These are phyloP conservation scores for Plectranthus barbatus DNA, from an alignment of 257 asterid species.

Conservation along the genomic window DNA sequence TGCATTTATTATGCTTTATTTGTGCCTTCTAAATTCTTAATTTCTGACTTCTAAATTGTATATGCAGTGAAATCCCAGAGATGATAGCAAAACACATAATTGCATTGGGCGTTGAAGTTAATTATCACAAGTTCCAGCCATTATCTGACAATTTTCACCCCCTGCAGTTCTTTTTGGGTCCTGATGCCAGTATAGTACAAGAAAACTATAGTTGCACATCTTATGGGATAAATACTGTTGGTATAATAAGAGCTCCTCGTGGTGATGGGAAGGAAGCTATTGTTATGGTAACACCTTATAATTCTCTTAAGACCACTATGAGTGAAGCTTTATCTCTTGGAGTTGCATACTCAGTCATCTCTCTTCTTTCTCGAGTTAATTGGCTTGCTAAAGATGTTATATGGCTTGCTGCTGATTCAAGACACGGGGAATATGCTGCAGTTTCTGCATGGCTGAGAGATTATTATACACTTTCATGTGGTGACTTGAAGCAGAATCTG, in stretches of 20 bases:
- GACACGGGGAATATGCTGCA: constrained; percentile 78
- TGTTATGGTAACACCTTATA: constrained; percentile 88
- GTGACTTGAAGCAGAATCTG: constrained; percentile 29
- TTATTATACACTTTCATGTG: constrained; percentile 59
- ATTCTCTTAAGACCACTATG: constrained; percentile 41
- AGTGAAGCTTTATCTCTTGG: constrained; percentile 91
- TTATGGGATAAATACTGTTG: constrained; percentile 70
- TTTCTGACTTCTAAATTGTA: constrained; percentile 11
- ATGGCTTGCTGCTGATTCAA: constrained; percentile 95
- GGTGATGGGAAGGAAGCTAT: constrained; percentile 98
- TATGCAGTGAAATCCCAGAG: constrained; percentile 58
- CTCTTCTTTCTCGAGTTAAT: constrained; percentile 75
- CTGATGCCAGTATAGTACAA: constrained; percentile 39
- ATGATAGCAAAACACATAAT: constrained; percentile 56
- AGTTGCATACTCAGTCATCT: constrained; percentile 70
- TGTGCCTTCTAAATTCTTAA: constrained; percentile 1
- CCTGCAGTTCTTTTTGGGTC: constrained; percentile 63
- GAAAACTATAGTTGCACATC: constrained; percentile 58
- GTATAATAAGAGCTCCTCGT: constrained; percentile 86
- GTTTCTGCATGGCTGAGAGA: constrained; percentile 89
- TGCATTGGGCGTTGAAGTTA: constrained; percentile 82
- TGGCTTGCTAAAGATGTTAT: constrained; percentile 97
- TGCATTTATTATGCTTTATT: neutral
- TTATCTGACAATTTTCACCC: constrained; percentile 51
- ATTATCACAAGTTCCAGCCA: constrained; percentile 70